Percentiles rank a stretch among this genome's conserved stretches.
Evolutionary conservation across 345 rosid genomes (phyloP).

Genomic region (Capsella bursapastoris): DNA sequence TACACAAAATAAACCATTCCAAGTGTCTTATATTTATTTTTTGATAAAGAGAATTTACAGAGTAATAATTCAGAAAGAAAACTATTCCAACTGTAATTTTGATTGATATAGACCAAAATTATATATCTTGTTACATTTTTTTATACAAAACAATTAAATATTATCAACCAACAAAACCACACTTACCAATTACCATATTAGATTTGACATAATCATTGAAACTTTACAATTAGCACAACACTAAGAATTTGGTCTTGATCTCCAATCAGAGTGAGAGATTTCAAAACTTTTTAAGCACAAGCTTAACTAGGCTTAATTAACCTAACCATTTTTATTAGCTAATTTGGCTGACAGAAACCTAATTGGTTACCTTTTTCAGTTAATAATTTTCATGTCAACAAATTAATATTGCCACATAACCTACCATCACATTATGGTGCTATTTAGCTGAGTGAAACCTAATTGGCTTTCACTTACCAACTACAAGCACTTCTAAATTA

Average conservation of each 20-base stretch:
- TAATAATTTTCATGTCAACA: background rate
- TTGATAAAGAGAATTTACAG: background rate
- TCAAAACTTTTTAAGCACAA: slow-evolving; percentile 18
- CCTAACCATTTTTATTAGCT: slow-evolving; percentile 4
- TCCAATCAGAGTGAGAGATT: slow-evolving; percentile 4
- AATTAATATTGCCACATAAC: slow-evolving; percentile 11
- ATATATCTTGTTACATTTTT: background rate
- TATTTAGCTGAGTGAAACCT: slow-evolving; percentile 29
- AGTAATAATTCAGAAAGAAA: background rate
- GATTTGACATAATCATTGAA: slow-evolving; percentile 9
- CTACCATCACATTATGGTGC: slow-evolving; percentile 1
- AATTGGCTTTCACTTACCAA: slow-evolving; percentile 35
- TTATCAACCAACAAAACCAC: background rate
- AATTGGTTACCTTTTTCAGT: background rate
- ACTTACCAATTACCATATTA: background rate
- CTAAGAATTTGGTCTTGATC: slow-evolving; percentile 13
- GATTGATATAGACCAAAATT: background rate
- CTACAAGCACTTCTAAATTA: slow-evolving; percentile 30
- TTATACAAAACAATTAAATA: too few species aligned
- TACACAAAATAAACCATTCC: background rate
- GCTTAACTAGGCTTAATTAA: slow-evolving; percentile 12
- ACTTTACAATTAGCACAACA: background rate
- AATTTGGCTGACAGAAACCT: slow-evolving; percentile 13
- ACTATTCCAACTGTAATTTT: background rate
- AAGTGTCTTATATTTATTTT: background rate